These are phyloP conservation scores for Vaccinium macrocarpon DNA, from an alignment of 148 eudicot species.

Conservation along the genomic window DNA sequence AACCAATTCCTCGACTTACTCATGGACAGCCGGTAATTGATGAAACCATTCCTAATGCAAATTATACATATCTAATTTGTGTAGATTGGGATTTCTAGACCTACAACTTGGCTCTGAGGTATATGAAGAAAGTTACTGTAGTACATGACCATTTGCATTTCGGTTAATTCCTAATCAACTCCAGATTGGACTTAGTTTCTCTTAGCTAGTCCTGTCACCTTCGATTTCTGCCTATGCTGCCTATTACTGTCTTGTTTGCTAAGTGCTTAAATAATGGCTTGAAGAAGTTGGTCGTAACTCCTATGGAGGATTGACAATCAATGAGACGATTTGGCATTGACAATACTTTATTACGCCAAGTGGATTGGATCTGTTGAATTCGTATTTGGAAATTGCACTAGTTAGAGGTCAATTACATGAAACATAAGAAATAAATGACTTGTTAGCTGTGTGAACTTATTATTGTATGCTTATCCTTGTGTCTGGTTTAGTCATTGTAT, in stretches of 20 bases:
- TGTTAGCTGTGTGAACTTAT: neutral
- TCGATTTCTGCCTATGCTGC: neutral
- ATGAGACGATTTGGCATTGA: neutral
- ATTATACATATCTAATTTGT: neutral
- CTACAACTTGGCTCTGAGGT: neutral
- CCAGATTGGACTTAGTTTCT: neutral
- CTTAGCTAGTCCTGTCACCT: neutral
- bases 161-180: neutral
- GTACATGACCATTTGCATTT: neutral
- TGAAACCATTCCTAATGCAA: conserved; percentile 10
- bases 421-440: neutral
- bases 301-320: neutral
- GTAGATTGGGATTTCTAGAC: conserved; percentile 1
- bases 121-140: neutral
- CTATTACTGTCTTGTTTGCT: neutral
- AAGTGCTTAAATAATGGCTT: neutral
- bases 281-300: neutral
- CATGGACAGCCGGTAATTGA: conserved; percentile 71
- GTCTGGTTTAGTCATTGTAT: neutral
- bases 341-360: neutral
- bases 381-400: neutral
- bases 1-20: conserved; percentile 86
- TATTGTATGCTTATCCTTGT: neutral
- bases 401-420: neutral
- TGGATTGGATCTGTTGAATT: neutral